Base-by-base conservation (phyloP, 1,139 yeast species). In the Yamadazyma membranifaciens region DNA sequence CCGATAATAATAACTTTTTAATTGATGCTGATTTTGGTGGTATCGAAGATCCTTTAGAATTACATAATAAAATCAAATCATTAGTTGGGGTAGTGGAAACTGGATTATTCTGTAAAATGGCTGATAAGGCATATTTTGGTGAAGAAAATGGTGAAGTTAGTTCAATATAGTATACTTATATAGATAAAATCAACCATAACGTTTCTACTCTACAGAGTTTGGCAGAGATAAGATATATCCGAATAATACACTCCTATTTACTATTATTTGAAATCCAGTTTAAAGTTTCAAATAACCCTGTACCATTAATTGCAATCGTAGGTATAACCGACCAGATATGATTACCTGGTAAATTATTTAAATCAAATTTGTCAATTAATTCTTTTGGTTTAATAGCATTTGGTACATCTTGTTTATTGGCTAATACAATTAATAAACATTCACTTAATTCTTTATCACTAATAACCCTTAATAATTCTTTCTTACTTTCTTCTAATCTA, bases 51-150 rank as follows among this genome's bases (percentile, higher is more conserved):
- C 85, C 91, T 4, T 60, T 55, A 16, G 59, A 58, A 24, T 73
- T 91, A 52, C 91, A 89, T 61, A 46, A 57, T 31, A 60, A 79
- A 52, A 81, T 94, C 62, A 89, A 87, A 65, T 59, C 70, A 40
- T 67, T 91, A 51, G 88, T 89, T 14, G 99, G 99, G 38, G 98
- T 94, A 20, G 98, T 94, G 22, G 99, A 94, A 62, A 91, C 97
- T 10, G 99, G 99, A 1, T 69, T 92, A 47, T 94, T 94, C 65
- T 78, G 83, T 44, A 48, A 52, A 12, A 74, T 80, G 77, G 94
- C 96, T 17, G 69, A 70, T 38, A 83, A 79, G 57, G 92, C 92
- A 3, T 92, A 89, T 65, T 88, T 92, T 59, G 99, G 98, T 37
- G 89, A 84, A 57, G 74, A 80, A 42, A 75, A 77, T 52, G 96